Conservation (phyloP, 306 rosid species). For the Chamaecrista fasciculata region DNA sequence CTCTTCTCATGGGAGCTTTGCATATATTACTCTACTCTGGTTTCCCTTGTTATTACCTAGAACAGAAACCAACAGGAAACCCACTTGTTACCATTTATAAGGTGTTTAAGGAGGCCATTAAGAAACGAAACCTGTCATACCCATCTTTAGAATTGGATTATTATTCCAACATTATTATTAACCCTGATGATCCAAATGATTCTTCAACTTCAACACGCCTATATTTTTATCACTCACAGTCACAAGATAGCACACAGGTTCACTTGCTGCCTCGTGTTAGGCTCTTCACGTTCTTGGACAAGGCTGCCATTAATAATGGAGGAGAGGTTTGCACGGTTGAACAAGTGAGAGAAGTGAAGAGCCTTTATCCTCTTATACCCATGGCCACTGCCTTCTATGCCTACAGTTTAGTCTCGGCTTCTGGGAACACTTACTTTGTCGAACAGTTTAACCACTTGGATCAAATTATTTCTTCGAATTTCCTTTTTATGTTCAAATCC, state of each 20-base stretch:
- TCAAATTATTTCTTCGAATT: not conserved
- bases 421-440: conserved; percentile 12
- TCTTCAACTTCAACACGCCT: too few species aligned
- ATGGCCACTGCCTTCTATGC: not conserved
- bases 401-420: not conserved
- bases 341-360: conserved; percentile 9
- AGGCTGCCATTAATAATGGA: not conserved
- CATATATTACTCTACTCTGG: not conserved
- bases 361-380: not conserved
- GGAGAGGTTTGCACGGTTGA: not conserved
- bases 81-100: not conserved
- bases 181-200: too few species aligned
- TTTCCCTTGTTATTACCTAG: not conserved
- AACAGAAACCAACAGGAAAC: not conserved
- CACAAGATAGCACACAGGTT: not conserved
- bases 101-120: not conserved
- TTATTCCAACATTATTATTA: not conserved
- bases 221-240: not conserved
- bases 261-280: not conserved
- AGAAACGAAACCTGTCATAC: not conserved
- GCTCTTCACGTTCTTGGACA: not conserved
- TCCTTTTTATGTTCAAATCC: not conserved
- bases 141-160: not conserved
- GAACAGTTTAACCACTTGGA: not conserved
- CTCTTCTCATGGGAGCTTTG: not conserved